Percentiles rank a stretch among this genome's conserved stretches.
Conservation (phyloP, 305 asterid genomes). For the Nicotiana rustica region DNA sequence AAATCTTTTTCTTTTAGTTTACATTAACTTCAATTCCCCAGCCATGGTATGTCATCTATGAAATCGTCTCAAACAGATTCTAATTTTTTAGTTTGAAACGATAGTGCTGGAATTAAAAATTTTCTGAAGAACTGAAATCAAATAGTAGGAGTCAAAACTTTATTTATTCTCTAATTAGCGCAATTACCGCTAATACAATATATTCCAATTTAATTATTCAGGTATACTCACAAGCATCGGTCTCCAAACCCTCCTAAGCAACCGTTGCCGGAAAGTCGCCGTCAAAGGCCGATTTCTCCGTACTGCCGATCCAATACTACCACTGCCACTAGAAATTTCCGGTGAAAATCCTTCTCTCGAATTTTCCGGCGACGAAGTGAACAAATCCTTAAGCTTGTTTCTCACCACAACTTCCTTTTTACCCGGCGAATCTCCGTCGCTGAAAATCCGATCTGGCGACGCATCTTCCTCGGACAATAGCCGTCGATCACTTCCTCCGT, state of each 20-base stretch:
- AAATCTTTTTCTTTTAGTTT: too few species aligned
- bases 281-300: conserved; percentile 35
- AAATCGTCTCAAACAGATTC: too few species aligned
- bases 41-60: too few species aligned
- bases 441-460: conserved; percentile 50
- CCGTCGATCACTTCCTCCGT: conserved; percentile 33
- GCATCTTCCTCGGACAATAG: conserved; percentile 47
- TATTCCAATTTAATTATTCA: conserved; percentile 42
- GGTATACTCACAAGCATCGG: conserved; percentile 46
- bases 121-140: not conserved
- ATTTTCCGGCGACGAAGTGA: conserved; percentile 65
- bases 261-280: conserved; percentile 46
- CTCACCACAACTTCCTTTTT: conserved; percentile 50
- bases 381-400: conserved; percentile 75
- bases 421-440: conserved; percentile 47
- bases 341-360: not conserved
- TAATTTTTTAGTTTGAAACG: not conserved
- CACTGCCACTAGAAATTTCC: not conserved
- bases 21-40: too few species aligned
- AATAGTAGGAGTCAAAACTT: not conserved
- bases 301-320: not conserved
- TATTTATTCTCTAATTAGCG: conserved; percentile 20
- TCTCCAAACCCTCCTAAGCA: conserved; percentile 44
- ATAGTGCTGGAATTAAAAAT: not conserved
- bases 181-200: not conserved